phyloP scores from a whole-genome alignment of 495 filamentous ascomycete species.

The Hapsidospora chrysogenum region DNA sequence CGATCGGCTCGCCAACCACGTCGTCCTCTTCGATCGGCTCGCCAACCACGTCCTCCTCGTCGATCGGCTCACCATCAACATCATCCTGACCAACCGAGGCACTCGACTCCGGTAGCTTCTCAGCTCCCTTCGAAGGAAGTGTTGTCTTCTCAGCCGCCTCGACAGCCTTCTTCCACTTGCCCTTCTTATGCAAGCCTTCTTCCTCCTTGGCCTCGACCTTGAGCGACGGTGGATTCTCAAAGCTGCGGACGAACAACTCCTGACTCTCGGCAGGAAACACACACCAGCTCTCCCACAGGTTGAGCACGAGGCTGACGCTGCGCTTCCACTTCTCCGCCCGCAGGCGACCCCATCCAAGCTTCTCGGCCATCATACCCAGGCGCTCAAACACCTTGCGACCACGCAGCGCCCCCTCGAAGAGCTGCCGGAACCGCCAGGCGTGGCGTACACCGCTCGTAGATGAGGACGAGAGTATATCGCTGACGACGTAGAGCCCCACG shows the following conservation, averaged over 20 bases:
- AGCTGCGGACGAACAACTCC: conserved; percentile 53
- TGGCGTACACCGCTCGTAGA: conserved; percentile 70
- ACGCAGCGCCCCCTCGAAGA: conserved; percentile 65
- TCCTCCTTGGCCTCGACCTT: conserved; percentile 30
- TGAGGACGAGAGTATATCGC: conserved; percentile 75
- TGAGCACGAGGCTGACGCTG: conserved; percentile 54
- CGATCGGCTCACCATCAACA: conserved; percentile 34
- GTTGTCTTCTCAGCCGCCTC: conserved; percentile 7
- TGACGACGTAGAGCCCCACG: conserved; percentile 71
- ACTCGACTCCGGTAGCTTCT: conserved; percentile 3
- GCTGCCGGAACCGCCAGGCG: conserved; percentile 77
- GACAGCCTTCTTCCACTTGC: conserved; percentile 48
- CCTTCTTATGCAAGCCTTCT: conserved; percentile 34
- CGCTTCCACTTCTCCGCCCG: conserved; percentile 83
- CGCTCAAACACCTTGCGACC: conserved; percentile 60
- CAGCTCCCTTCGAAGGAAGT: conserved; percentile 2
- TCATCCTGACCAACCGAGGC: conserved; percentile 19
- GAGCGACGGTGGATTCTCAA: conserved; percentile 55
- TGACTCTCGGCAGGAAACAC: conserved; percentile 66
- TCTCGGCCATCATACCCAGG: conserved; percentile 62
- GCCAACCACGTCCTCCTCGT: conserved; percentile 27
- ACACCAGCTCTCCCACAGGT: conserved; percentile 79
- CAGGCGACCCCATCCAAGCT: conserved; percentile 65
- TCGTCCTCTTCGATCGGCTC: conserved; percentile 28
- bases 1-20: conserved; percentile 36